Evolutionary conservation across 2,329 filamentous ascomycete species (phyloP).

Genomic region (Raffaelea albimanens): DNA sequence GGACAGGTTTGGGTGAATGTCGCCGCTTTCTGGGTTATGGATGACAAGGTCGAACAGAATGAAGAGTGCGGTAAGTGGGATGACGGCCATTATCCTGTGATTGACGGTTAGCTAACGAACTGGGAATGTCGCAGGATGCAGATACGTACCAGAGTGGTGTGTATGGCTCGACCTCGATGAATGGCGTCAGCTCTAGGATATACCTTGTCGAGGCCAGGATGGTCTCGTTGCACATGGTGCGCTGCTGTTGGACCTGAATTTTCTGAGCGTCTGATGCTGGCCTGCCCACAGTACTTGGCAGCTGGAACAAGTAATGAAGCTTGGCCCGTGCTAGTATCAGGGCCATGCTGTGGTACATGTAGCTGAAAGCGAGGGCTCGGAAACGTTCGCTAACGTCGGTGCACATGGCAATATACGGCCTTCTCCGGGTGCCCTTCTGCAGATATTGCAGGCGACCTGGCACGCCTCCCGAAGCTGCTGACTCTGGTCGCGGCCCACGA

Average conservation of each 20-base stretch:
- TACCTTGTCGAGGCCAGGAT: constrained; percentile 9
- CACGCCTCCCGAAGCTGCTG: too few species aligned
- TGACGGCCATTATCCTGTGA: constrained; percentile 22
- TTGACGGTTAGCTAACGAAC: not conserved
- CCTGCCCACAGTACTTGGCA: not conserved
- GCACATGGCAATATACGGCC: constrained; percentile 6
- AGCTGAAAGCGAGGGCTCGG: constrained; percentile 14
- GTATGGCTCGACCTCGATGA: constrained; percentile 20
- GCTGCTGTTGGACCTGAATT: not conserved
- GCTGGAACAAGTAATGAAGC: constrained; percentile 9
- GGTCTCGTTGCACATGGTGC: not conserved
- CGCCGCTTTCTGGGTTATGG: constrained; percentile 24
- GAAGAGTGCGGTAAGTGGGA: constrained; percentile 27
- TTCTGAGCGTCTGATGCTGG: not conserved
- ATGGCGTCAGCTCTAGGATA: constrained; percentile 19
- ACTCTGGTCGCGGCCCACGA: too few species aligned
- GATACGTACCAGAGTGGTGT: constrained; percentile 18
- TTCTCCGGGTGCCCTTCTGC: not conserved
- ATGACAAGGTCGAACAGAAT: constrained; percentile 32
- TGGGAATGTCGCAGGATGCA: not conserved
- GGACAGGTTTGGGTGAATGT: constrained; percentile 25
- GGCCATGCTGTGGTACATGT: constrained; percentile 19
- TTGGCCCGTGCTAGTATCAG: constrained; percentile 19
- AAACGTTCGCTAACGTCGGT: constrained; percentile 5
- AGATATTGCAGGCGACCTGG: constrained; percentile 4